These are phyloP conservation scores for Diatrype stigma DNA, from an alignment of 2,329 filamentous ascomycete genomes.

Conservation along the genomic window DNA sequence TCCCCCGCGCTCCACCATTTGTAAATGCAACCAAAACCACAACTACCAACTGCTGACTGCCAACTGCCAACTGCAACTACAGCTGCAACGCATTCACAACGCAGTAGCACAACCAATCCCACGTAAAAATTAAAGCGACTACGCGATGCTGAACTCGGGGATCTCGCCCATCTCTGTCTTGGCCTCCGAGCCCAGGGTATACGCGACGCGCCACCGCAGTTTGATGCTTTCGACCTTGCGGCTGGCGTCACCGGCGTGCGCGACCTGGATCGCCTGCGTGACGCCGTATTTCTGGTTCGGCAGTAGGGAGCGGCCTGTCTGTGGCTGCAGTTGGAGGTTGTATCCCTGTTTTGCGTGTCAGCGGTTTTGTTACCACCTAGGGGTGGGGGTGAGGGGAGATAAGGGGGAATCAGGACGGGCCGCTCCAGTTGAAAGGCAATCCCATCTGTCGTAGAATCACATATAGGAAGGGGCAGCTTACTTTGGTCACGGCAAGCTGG, in stretches of 20 bases:
- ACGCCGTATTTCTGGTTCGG: constrained; percentile 73
- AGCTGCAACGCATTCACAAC: no score
- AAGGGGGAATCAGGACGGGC: no score
- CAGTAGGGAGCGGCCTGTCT: constrained; percentile 71
- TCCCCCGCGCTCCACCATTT: no score
- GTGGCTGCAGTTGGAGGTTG: constrained; percentile 76
- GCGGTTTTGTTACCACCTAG: constrained; percentile 1
- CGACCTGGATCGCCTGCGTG: constrained; percentile 73
- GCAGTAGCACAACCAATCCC: no score
- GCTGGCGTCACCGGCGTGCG: constrained; percentile 63
- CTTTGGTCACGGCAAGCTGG: constrained; percentile 90
- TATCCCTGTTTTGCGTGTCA: constrained; percentile 56
- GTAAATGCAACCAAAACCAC: no score
- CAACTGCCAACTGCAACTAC: no score
- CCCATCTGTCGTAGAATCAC: no score
- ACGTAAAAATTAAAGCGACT: no score
- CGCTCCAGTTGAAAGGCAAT: no score
- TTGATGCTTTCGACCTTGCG: constrained; percentile 76
- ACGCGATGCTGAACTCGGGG: constrained; percentile 71
- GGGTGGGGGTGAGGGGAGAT: neutral
- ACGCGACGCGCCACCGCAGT: constrained; percentile 83
- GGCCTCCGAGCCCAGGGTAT: constrained; percentile 62
- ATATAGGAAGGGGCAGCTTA: constrained; percentile 33
- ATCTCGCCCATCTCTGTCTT: constrained; percentile 84
- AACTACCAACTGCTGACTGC: no score